These are phyloP conservation scores for Pleodorina starrii DNA, from an alignment of 139 green algal genomes.

Conservation along the genomic window DNA sequence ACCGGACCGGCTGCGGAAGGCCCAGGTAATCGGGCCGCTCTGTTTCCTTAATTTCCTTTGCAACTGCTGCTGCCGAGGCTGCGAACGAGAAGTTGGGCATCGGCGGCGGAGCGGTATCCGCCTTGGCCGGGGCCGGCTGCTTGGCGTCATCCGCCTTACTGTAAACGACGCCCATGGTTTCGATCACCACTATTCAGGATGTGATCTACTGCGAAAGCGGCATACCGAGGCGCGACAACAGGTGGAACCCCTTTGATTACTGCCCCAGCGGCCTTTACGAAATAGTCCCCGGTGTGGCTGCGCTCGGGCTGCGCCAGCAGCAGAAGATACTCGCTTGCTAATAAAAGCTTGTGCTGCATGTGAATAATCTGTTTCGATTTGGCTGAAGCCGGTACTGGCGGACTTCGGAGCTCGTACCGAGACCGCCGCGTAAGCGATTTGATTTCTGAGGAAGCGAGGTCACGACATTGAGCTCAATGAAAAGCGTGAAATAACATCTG, in stretches of 20 bases:
- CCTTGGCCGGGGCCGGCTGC: not conserved
- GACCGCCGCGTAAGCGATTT: no score
- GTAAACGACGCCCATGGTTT: conserved; percentile 25
- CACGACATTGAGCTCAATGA: no score
- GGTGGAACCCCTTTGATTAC: not conserved
- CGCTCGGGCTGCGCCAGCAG: no score
- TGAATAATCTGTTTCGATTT: no score
- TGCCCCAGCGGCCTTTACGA: no score
- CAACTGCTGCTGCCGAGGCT: conserved; percentile 47
- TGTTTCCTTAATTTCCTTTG: conserved; percentile 57
- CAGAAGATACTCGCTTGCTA: no score
- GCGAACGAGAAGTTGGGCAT: conserved; percentile 67
- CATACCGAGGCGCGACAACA: not conserved
- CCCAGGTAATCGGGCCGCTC: conserved; percentile 68
- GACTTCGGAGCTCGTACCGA: no score
- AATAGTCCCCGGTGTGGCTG: no score
- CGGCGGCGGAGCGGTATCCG: conserved; percentile 55
- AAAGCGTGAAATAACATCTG: no score
- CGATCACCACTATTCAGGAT: not conserved
- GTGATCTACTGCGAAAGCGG: not conserved
- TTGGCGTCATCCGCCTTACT: conserved; percentile 17
- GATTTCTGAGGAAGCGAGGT: no score
- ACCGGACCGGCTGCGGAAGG: conserved; percentile 90
- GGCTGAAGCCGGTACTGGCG: no score
- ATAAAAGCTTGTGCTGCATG: no score